Conservation (phyloP, 176 grass and related monocot genomes). For the Phoenix dactylifera region DNA sequence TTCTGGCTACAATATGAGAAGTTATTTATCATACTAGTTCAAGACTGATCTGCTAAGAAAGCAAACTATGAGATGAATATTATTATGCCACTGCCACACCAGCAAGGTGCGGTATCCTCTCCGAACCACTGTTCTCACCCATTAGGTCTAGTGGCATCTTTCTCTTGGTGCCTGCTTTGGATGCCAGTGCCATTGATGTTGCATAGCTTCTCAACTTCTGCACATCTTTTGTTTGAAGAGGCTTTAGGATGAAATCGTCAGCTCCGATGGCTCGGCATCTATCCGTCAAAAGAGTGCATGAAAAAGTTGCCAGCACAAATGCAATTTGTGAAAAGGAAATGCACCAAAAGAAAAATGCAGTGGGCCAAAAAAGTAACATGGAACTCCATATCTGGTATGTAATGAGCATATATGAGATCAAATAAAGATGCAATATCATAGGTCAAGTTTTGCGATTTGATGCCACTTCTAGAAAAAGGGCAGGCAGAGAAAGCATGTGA, state of each 20-base stretch:
- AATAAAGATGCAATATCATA: too few species aligned
- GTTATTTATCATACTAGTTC: too few species aligned
- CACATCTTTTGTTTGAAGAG: slow-evolving; percentile 71
- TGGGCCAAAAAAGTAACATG: too few species aligned
- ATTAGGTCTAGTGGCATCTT: slow-evolving; percentile 20
- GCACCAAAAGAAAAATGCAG: too few species aligned
- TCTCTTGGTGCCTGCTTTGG: slow-evolving; percentile 21
- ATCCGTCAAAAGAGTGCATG: neutral
- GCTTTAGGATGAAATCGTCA: slow-evolving; percentile 86
- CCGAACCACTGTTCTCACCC: slow-evolving; percentile 14
- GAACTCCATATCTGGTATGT: too few species aligned
- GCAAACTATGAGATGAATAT: neutral
- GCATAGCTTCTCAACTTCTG: slow-evolving; percentile 66
- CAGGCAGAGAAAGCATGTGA: too few species aligned
- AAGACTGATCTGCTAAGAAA: neutral
- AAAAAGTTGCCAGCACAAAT: neutral
- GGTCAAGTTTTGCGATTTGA: too few species aligned
- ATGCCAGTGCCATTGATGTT: neutral
- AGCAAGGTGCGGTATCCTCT: slow-evolving; percentile 33
- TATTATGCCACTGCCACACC: slow-evolving; percentile 52
- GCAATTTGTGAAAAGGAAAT: too few species aligned
- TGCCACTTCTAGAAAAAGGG: too few species aligned
- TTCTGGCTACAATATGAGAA: too few species aligned
- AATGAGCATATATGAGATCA: too few species aligned
- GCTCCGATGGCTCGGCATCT: slow-evolving; percentile 55